Conservation (phyloP, 2,329 filamentous ascomycete genomes). For the Cercospora citrullina region DNA sequence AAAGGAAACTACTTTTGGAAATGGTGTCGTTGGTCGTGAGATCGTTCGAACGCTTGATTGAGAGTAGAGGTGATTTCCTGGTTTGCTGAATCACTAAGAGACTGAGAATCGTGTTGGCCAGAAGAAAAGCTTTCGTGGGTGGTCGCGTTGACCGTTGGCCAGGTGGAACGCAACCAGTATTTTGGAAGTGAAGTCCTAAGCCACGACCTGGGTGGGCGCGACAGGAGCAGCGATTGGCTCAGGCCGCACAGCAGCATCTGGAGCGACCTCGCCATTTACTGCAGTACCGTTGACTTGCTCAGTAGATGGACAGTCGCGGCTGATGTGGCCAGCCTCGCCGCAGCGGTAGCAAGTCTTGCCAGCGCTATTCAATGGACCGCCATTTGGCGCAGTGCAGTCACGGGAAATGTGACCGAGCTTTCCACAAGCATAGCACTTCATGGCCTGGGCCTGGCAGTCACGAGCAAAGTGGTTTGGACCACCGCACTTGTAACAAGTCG, state of each 20-base stretch:
- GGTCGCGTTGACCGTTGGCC: conserved; percentile 22
- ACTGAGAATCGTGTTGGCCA: conserved; percentile 24
- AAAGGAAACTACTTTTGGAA: conserved; percentile 32
- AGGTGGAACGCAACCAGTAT: conserved; percentile 18
- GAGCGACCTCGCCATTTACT: conserved; percentile 36
- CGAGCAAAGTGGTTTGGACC: conserved; percentile 97
- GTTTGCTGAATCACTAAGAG: conserved; percentile 17
- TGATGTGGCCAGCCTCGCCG: conserved; percentile 93
- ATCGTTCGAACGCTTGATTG: conserved; percentile 34
- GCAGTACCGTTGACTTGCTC: conserved; percentile 38
- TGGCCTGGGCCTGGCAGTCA: conserved; percentile 96
- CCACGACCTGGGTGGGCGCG: conserved; percentile 47
- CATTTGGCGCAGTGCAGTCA: conserved; percentile 96
- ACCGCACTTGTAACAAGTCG: conserved; percentile 69
- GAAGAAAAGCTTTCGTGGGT: conserved; percentile 20
- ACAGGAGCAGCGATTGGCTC: conserved; percentile 44
- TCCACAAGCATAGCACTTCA: conserved; percentile 98
- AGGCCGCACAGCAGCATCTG: conserved; percentile 41
- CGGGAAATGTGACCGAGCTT: conserved; percentile 92
- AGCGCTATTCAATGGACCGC: conserved; percentile 82
- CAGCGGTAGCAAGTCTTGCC: conserved; percentile 99
- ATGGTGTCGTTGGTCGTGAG: conserved; percentile 32
- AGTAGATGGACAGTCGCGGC: conserved; percentile 77
- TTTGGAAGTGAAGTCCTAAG: conserved; percentile 36
- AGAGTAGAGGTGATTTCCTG: conserved; percentile 20